Evolutionary conservation across 306 rosid genomes (phyloP).

Genomic region (Cucurbita pepo): DNA sequence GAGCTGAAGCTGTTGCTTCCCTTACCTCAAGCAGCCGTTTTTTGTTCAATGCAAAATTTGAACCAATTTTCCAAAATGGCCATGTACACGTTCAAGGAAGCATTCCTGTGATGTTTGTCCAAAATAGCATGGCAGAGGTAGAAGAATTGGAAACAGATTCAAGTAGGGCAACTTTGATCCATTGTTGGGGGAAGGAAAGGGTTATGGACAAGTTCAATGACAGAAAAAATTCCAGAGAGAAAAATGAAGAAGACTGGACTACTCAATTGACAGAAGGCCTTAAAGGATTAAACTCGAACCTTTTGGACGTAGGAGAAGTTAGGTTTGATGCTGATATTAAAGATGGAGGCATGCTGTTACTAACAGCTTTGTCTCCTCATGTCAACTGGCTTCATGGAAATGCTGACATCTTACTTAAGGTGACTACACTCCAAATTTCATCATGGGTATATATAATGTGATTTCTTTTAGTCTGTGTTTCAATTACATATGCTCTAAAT

Average conservation of each 20-base stretch:
- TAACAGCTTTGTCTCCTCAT: conserved; percentile 79
- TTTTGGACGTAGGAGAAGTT: conserved; percentile 73
- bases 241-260: conserved; percentile 70
- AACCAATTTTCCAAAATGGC: conserved; percentile 70
- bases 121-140: conserved; percentile 31
- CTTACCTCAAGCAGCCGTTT: conserved; percentile 70
- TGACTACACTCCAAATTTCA: conserved; percentile 16
- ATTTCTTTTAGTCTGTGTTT: conserved; percentile 5
- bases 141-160: conserved; percentile 44
- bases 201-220: conserved; percentile 34
- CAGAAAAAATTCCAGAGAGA: conserved; percentile 40
- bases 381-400: conserved; percentile 91
- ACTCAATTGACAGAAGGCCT: conserved; percentile 67
- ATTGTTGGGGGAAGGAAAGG: conserved; percentile 59
- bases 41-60: conserved; percentile 84
- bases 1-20: conserved; percentile 88
- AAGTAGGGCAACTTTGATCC: conserved; percentile 33
- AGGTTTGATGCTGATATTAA: conserved; percentile 75
- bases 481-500: conserved; percentile 15
- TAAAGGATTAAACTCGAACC: conserved; percentile 65
- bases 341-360: conserved; percentile 95
- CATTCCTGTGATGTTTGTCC: conserved; percentile 61
- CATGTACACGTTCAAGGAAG: conserved; percentile 84
- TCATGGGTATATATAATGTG: conserved; percentile 1
- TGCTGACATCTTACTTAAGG: conserved; percentile 82